Base-by-base conservation (phyloP, 768 basidiomycete genomes). In the Amyloporia xantha region DNA sequence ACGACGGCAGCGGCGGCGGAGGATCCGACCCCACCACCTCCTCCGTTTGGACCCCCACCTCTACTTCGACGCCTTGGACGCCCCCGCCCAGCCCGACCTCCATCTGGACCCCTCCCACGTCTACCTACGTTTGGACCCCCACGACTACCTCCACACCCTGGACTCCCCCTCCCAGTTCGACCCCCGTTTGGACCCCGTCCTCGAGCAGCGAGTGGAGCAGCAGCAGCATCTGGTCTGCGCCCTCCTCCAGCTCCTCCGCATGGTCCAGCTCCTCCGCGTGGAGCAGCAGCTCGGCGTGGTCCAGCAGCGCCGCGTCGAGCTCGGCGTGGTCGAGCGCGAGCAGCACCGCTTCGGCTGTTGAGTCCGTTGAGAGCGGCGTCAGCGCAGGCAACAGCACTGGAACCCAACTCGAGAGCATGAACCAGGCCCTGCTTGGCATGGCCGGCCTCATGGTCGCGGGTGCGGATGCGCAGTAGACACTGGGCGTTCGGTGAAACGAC, bases 1-100 rank as follows among this genome's bases (percentile, higher is more conserved):
- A 65, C 50, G 72, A 67, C 47, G 76, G 61, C 26, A 63, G 61
- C 30, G 66, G 60, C 15, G 52, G 39, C 35, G 59, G 60, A 5
- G 36, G 28, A 36, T 1, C 36, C 47, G 20, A 12, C 20, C 7
- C 20, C 19, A 7, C 36, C 26, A 43, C 53, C n/a, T 21, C 49
- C 17, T 58, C 58, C 10, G 37, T 43, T 21, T 53, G 56, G 44
- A 42, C 51, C 13, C 64, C 69, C n/a, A 48, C 65, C 4, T 49
- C 49, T 33, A 53, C 52, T 19, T 55, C 43, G 44, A 54, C 37
- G 26, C 30, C 50, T 41, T 26, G 50, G 30, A 50, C 49, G 57
- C 10, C 46, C 25, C 46, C 51, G 36, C 43, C 50, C 33, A 44
- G 42, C 12, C 19, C 52, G 6, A 20, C 50, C 21, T 30, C 39